Evolutionary conservation across 2,329 filamentous ascomycete genomes (phyloP).

Genomic region (Amauroascus niger): DNA sequence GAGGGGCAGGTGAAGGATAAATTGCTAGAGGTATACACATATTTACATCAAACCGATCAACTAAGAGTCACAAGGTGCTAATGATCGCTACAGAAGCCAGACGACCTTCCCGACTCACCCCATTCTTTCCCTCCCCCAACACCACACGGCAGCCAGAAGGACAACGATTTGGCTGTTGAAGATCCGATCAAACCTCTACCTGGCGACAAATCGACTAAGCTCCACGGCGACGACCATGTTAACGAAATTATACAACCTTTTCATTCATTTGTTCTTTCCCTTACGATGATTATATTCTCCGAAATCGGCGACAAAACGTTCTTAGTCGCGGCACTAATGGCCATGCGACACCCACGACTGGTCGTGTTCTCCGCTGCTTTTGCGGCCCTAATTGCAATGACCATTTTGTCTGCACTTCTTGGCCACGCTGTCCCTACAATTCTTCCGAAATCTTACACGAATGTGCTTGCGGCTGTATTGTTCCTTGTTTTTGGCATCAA

Average conservation of each 20-base stretch:
- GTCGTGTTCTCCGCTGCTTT: conserved; percentile 95
- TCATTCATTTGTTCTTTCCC: conserved; percentile 83
- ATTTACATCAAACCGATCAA: too few species aligned
- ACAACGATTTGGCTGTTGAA: conserved; percentile 35
- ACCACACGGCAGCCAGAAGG: conserved; percentile 40
- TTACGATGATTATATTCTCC: conserved; percentile 95
- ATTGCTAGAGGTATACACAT: conserved; percentile 45
- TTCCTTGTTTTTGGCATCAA: conserved; percentile 85
- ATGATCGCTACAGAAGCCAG: conserved; percentile 56
- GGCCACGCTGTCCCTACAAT: conserved; percentile 86
- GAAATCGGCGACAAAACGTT: conserved; percentile 99
- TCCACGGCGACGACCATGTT: conserved; percentile 22
- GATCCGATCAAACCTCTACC: conserved; percentile 18
- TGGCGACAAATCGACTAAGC: conserved; percentile 26
- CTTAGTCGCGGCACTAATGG: conserved; percentile 92
- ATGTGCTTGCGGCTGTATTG: conserved; percentile 70
- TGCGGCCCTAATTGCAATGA: conserved; percentile 85
- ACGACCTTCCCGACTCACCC: conserved; percentile 66
- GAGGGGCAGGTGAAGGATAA: conserved; percentile 35
- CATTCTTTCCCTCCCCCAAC: conserved; percentile 61
- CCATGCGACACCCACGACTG: conserved; percentile 91
- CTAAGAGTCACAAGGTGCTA: not conserved
- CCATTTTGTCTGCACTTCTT: conserved; percentile 79
- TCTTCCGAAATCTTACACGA: conserved; percentile 83
- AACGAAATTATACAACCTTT: conserved; percentile 57